These are phyloP conservation scores for Ophiostoma australiae DNA, from an alignment of 2,329 filamentous ascomycete species.

Conservation along the genomic window DNA sequence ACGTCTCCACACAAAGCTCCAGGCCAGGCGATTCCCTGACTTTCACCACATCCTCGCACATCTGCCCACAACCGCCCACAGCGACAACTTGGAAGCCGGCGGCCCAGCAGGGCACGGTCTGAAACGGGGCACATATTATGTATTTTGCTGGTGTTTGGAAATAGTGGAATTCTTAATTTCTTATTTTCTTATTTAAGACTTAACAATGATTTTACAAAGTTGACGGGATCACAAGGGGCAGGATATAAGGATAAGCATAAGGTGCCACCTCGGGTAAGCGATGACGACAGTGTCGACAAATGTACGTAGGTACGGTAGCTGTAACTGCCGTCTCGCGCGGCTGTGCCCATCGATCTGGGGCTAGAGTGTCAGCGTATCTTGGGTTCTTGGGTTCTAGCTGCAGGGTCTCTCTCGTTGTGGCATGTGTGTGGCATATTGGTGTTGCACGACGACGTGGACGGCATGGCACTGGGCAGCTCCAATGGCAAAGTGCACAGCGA, in stretches of 20 bases:
- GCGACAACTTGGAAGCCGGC: background rate
- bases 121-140: background rate
- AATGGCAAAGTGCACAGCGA: background rate
- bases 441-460: background rate
- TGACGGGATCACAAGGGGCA: background rate
- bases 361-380: background rate
- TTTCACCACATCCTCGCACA: background rate
- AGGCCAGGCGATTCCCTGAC: conserved; percentile 6
- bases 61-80: background rate
- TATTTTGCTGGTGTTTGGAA: background rate
- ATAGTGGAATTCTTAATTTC: background rate
- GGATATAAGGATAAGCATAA: conserved; percentile 9
- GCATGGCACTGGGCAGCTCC: background rate
- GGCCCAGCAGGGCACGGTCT: background rate
- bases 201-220: no score
- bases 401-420: background rate
- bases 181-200: no score
- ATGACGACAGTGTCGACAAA: background rate
- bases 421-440: background rate
- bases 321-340: background rate
- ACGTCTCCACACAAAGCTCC: background rate
- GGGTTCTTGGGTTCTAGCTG: background rate
- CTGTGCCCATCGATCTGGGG: conserved; percentile 1
- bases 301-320: background rate
- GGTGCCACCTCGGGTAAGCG: background rate